A percentile compares a stretch with the other conserved stretches of the same genome.
phyloP scores from a whole-genome alignment of 768 basidiomycete species.

The Podaxis pistillaris region DNA sequence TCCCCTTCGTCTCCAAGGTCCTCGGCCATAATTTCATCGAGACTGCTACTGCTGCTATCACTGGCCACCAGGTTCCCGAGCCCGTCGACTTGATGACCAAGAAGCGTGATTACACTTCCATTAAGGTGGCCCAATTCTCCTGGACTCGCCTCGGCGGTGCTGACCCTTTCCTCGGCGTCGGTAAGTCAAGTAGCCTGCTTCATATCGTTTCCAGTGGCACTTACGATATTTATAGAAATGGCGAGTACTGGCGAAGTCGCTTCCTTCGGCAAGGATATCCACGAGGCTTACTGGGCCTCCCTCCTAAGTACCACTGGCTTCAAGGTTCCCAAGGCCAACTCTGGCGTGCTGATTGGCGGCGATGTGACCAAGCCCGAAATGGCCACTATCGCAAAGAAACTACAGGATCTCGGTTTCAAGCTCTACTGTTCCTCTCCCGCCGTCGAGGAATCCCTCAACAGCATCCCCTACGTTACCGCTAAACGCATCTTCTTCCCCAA shows the following conservation, averaged over 20 bases:
- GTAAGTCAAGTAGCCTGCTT: slow-evolving; percentile 42
- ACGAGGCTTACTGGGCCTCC: slow-evolving; percentile 96
- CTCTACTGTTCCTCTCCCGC: slow-evolving; percentile 82
- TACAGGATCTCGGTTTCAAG: slow-evolving; percentile 90
- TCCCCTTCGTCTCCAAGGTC: slow-evolving; percentile 99
- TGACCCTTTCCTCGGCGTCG: slow-evolving; percentile 95
- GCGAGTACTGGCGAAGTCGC: slow-evolving; percentile 98
- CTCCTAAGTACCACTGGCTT: slow-evolving; percentile 95
- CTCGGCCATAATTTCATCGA: slow-evolving; percentile 97
- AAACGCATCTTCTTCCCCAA: slow-evolving; percentile 96
- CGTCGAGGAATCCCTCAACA: slow-evolving; percentile 81
- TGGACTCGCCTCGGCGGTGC: slow-evolving; percentile 97
- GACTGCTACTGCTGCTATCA: slow-evolving; percentile 85
- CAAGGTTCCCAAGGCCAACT: slow-evolving; percentile 80
- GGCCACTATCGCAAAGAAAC: slow-evolving; percentile 71
- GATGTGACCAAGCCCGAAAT: slow-evolving; percentile 89
- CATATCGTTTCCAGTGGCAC: slow-evolving; percentile 2
- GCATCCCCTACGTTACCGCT: slow-evolving; percentile 70
- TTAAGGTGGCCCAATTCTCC: slow-evolving; percentile 98
- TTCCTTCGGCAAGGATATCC: slow-evolving; percentile 87
- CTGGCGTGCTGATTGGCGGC: slow-evolving; percentile 91
- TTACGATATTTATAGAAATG: slow-evolving; percentile 65
- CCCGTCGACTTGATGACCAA: slow-evolving; percentile 91
- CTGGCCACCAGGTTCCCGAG: slow-evolving; percentile 82
- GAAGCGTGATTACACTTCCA: slow-evolving; percentile 86